Base-by-base conservation (phyloP, 352 stramenopile species). In the Aphanomyces euteiches region DNA sequence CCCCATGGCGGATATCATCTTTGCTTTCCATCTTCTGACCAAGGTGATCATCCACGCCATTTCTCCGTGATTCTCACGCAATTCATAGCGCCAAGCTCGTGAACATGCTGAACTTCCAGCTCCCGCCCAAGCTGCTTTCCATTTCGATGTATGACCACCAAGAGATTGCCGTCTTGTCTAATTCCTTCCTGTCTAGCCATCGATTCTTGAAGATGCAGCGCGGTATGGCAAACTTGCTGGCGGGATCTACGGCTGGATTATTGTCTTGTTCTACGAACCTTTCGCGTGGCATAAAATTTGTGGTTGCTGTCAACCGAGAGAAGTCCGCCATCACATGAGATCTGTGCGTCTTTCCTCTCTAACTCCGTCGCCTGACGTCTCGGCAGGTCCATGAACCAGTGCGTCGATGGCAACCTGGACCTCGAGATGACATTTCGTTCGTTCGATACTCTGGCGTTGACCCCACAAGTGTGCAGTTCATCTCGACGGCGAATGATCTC, bases 181-280 rank as follows among this genome's bases (percentile, higher is more conserved):
- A 47, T 47, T n/a, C 19, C 5, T 39, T 47, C 39, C 15, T 65
- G 36, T 79, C 13, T 84, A 92, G 67, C 73, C 83, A 36, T 72
- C 73, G 8, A 77, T 78, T 19, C 75, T 92, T 0, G 69, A 69
- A 0, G 81, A 90, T 63, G 58, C 89, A 59, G 77, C 79, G 8
- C 90, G 83, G 63, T 92, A 90, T 67, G 85, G 80, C 36, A 78
- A 78, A 41, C 73, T 90, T 45, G 81, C 85, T 0, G 86, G 89
- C 59, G 85, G 85, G 13, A 90, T 92, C 73, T 92, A 92, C 64
- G 85, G 85, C 45, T 92, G 84, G 84, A 82, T 80, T 53, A 79
- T 92, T 74, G 90, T 87, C 74, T 73, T 90, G 5, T 90, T 80
- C 81, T 90, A 90, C 73, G 82, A 82, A 59, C 84, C 84, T 38